Evolutionary conservation across 2,329 filamentous ascomycete species (phyloP).

Genomic region (Aspergillus arachidicola): DNA sequence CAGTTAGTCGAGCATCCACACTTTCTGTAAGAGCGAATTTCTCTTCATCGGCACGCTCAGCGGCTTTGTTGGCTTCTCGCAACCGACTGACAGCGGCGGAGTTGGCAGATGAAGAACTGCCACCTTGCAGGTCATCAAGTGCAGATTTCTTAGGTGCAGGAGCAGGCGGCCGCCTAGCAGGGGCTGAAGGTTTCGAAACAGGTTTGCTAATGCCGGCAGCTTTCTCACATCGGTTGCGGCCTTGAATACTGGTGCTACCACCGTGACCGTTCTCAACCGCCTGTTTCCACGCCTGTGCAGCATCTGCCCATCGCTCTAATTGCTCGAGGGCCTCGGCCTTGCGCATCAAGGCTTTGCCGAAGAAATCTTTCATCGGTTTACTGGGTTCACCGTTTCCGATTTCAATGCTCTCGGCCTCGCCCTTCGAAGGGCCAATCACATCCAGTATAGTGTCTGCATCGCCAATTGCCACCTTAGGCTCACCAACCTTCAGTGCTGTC

Average conservation of each 20-base stretch:
- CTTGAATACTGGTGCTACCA: constrained; percentile 80
- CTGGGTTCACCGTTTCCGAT: constrained; percentile 64
- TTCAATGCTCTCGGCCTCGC: constrained; percentile 77
- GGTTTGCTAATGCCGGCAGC: constrained; percentile 70
- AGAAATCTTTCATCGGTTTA: constrained; percentile 91
- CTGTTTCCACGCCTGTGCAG: constrained; percentile 74
- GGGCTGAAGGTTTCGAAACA: constrained; percentile 49
- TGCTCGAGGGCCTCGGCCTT: constrained; percentile 96
- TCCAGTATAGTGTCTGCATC: constrained; percentile 81
- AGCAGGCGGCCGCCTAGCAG: constrained; percentile 50
- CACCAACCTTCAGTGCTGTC: constrained; percentile 87
- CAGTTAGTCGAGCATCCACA: constrained; percentile 75
- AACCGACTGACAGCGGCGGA: constrained; percentile 81
- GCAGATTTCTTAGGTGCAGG: constrained; percentile 44
- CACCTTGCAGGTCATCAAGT: constrained; percentile 34
- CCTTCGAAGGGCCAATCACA: constrained; percentile 77
- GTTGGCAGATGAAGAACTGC: constrained; percentile 49
- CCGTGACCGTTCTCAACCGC: constrained; percentile 85
- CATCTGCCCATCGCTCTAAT: constrained; percentile 91
- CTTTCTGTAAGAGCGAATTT: constrained; percentile 85
- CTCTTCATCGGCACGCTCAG: constrained; percentile 86
- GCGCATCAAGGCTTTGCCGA: constrained; percentile 87
- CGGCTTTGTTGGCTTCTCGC: constrained; percentile 80
- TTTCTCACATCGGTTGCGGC: constrained; percentile 85
- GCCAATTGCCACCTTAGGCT: constrained; percentile 80